phyloP scores from a whole-genome alignment of 345 rosid genomes.

The Turnera subulata region DNA sequence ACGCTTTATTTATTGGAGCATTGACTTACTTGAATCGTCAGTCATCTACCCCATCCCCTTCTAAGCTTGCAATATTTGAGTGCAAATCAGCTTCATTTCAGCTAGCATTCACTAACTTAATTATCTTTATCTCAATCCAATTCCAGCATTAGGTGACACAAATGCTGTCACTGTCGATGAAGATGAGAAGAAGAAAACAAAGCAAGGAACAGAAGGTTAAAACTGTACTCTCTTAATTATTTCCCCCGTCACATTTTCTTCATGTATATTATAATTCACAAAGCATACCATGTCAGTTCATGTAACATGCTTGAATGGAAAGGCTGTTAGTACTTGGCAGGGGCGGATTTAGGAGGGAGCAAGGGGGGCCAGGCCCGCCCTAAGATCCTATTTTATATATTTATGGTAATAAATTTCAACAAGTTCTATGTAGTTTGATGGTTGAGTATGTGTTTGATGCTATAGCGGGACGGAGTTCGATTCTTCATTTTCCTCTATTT shows the following conservation, averaged over 20 bases:
- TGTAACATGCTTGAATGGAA: background rate
- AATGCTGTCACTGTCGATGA: constrained; percentile 48
- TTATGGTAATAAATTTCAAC: too few relatives aligned
- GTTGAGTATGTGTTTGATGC: too few relatives aligned
- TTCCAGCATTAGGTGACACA: constrained; percentile 62
- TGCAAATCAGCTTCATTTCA: too few relatives aligned
- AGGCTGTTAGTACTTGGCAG: too few relatives aligned
- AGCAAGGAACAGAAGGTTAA: constrained; percentile 42
- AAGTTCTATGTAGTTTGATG: too few relatives aligned
- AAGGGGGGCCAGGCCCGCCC: too few relatives aligned
- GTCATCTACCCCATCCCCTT: constrained; percentile 24
- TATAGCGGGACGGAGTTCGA: too few relatives aligned
- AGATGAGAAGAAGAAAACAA: constrained; percentile 29
- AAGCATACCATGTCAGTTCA: background rate
- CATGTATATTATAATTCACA: background rate
- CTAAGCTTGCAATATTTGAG: too few relatives aligned
- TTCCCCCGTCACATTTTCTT: background rate
- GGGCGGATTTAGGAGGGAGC: too few relatives aligned
- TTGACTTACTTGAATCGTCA: constrained; percentile 72
- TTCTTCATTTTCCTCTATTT: too few relatives aligned
- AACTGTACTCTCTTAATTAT: constrained; percentile 2
- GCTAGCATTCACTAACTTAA: constrained; percentile 12
- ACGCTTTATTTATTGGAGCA: constrained; percentile 60
- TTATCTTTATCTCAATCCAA: background rate
- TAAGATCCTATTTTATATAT: too few relatives aligned